Base-by-base conservation (phyloP, 1,139 yeast species). In the Yamadazyma aaseri region DNA sequence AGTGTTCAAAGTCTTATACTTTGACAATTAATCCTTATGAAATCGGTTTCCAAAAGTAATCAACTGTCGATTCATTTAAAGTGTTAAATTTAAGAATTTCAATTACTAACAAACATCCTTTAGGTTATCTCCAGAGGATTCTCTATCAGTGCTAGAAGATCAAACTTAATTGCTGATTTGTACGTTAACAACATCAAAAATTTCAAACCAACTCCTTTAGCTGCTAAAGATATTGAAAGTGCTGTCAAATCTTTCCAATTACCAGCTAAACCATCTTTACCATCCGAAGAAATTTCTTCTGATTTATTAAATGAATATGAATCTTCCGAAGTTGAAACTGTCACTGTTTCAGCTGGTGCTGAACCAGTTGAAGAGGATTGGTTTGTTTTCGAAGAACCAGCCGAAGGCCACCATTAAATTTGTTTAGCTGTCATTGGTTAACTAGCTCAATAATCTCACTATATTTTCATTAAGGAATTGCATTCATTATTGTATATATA, bases 151-250 rank as follows among this genome's bases (percentile, higher is more conserved):
- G 65, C 73, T 48, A 61, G 65, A 55, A 65, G 70, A 60, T 53
- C 56, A 53, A 81, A 87, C 71, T 74, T 85, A 60, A 68, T 90
- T 56, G 79, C 87, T 62, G 96, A 90, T 49, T 76, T 90, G 51
- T 92, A 90, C 72, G 70, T 90, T 57, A 82, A 76, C 65, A 95
- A 87, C 65, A 73, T 92, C 67, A 86, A 82, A 72, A 79, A 80
- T 42, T 87, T 84, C 79, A 86, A 89, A 75, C 90, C 96, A 58
- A 76, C 82, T 45, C 81, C 90, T 44, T 58, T 81, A 44, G 66
- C 86, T 36, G 78, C 85, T 43, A 68, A 77, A 51, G 95, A 86
- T 52, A 81, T 90, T 41, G 87, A 81, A 57, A 79, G 81, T 45
- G 76, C 83, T 46, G 94, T 89, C 50, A 80, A 82, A 70, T 78